Evolutionary conservation across 306 rosid species (phyloP), one percentile per base, ranked within the genome.

Genomic region (Delonix regia): DNA sequence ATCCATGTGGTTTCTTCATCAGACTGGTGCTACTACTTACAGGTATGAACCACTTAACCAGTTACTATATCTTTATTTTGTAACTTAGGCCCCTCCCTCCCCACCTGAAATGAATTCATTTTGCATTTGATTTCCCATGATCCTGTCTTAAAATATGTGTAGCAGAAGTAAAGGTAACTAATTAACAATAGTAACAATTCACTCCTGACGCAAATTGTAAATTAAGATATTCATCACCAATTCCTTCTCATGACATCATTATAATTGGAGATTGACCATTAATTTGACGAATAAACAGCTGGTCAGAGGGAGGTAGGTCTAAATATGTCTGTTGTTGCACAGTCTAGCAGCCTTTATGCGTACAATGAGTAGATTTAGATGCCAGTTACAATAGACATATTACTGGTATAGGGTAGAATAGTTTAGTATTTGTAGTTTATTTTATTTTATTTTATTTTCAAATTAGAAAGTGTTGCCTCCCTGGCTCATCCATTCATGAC

Each of bases 1-100:
- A n/a, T 96, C 99, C 24, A 91, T 96, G 99, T 93, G 99, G 99
- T 96, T 96, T 90, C 98, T 93, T 88, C 98, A 90, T 85, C 97
- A 96, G 83, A 96, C 99, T 9, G 91, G 99, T 69, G 99, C 99
- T 61, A 93, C 99, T 55, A 96, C 99, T 21, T 96, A 96, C 90
- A 93, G 98, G 99, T 96, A 61, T 74, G 74, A 70, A 21, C 21
- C 18, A 48, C 14, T 62, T 30, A 13, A 13, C 59, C 11, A 25
- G 56, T 69, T 47, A 7, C 34, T 69, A 12, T 15, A 69, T 47
- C 55, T 45, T 62, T 3, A 62, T 1, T 62, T 36, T 30, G 12
- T 16, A 62, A 13, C 24, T 62, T 57, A 61, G 5, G 0, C 25
- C 28, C 19, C 18, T 0, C n/a, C 56, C 56, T 18, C 6, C 24